Base-by-base conservation (phyloP, 495 filamentous ascomycete species). In the Hypoxylon rickii region DNA sequence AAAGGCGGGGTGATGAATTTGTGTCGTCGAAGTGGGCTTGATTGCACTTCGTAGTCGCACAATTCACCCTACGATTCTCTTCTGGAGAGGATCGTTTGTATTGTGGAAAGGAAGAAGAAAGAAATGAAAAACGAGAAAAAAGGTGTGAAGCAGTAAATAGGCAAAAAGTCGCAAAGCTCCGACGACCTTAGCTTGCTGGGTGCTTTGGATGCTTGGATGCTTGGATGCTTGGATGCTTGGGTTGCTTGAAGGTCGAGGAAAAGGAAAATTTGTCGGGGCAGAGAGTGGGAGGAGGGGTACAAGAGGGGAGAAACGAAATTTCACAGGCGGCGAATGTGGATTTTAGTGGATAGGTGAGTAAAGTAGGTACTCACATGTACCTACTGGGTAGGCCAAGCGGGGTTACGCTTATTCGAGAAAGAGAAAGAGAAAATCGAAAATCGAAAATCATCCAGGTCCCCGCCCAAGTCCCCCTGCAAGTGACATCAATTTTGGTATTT, bases 91-190 rank as follows among this genome's bases (percentile, higher is more conserved):
- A 44, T 42, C 36, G 36, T 37, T 44, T 19, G 10, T n/a, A n/a
- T 58, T 47, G 45, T 51, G 26, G 19, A 59, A 51, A 43, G 4
- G 24, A 39, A 42, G 37, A 17, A 43, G 36, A 36, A 48, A 36
- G 51, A 48, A 36, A 24, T 31, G 26, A 31, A 31, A 31, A 31
- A 31, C 5, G 26, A 31, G 5, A 31, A 11, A 31, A 5, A n/a
- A n/a, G n/a, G n/a, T 31, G 26, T 34, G 48, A 58, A 55, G 44
- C 26, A 21, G 55, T 50, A n/a, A n/a, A n/a, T 20, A 44, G 49
- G 37, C 55, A 48, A 45, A 65, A 42, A 57, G 56, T 69, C 64
- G 64, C 64, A 62, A 29, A 69, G 61, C 52, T 67, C 64, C 61
- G 61, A 64, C 64, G 64, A 67, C 61, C n/a, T n/a, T 46, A 69